phyloP scores from a whole-genome alignment of 2,329 filamentous ascomycete genomes.

The Talaromyces sp. region DNA sequence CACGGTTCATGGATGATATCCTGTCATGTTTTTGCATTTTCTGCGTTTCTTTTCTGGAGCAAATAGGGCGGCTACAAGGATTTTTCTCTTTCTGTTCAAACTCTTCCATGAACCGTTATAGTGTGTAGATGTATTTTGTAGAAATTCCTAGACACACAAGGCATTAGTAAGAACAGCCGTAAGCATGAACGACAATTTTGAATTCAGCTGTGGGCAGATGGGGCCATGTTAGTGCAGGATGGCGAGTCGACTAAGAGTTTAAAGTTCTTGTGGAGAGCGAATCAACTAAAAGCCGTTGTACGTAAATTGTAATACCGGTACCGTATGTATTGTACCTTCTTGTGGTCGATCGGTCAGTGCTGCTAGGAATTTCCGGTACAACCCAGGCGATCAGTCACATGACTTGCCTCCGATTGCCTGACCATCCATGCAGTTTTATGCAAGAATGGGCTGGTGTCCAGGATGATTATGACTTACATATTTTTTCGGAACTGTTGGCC shows the following conservation, averaged over 20 bases:
- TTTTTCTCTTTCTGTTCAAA: slow-evolving; percentile 10
- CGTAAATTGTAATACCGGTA: neutral
- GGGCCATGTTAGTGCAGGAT: no score
- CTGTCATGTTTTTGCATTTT: slow-evolving; percentile 20
- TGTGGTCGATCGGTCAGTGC: neutral
- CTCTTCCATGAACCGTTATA: slow-evolving; percentile 4
- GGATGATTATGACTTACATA: neutral
- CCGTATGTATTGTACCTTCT: neutral
- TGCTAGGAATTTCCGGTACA: neutral
- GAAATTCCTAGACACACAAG: neutral
- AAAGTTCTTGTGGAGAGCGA: neutral
- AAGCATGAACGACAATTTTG: no score
- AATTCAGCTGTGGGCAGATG: no score
- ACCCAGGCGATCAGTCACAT: neutral
- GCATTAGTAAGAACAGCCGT: no score
- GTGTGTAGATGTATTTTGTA: neutral
- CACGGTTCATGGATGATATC: slow-evolving; percentile 28
- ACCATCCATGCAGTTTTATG: neutral
- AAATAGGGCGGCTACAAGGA: slow-evolving; percentile 24
- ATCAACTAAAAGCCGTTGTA: neutral
- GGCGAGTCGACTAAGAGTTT: no score
- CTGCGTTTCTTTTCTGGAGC: slow-evolving; percentile 21
- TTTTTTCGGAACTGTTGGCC: neutral
- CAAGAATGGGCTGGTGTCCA: neutral
- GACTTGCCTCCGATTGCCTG: neutral